phyloP scores from a whole-genome alignment of 192 early-diverging fungal genomes.

The Coemansia sp. region DNA sequence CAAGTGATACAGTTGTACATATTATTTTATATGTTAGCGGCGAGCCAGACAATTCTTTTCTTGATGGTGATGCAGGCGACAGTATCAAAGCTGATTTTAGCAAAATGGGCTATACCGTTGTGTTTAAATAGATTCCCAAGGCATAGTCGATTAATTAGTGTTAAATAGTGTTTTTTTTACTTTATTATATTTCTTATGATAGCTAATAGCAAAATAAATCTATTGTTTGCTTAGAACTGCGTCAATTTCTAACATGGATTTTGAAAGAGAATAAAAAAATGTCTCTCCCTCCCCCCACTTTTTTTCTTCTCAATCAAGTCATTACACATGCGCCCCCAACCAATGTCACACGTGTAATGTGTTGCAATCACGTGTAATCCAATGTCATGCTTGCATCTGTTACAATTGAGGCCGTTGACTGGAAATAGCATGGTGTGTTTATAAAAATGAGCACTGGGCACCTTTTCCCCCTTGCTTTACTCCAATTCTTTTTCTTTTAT shows the following conservation, averaged over 20 bases:
- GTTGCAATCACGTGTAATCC: not conserved
- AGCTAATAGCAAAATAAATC: too few relatives aligned
- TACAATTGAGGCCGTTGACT: not conserved
- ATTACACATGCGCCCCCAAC: not conserved
- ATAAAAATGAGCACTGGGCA: not conserved
- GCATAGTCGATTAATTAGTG: too few relatives aligned
- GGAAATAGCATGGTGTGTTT: not conserved
- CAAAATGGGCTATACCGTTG: too few relatives aligned
- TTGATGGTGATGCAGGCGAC: not conserved
- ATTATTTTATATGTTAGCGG: not conserved
- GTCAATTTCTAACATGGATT: too few relatives aligned
- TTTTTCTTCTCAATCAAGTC: not conserved
- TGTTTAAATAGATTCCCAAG: too few relatives aligned
- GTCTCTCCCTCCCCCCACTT: too few relatives aligned
- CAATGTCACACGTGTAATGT: not conserved
- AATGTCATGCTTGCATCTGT: not conserved
- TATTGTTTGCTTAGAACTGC: too few relatives aligned
- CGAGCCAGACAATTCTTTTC: not conserved
- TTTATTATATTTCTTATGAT: too few relatives aligned
- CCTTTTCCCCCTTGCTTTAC: not conserved
- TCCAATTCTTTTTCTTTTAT: not conserved
- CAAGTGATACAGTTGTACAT: not conserved
- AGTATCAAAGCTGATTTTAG: not conserved
- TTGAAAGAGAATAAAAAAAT: too few relatives aligned
- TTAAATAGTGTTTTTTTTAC: too few relatives aligned